phyloP scores from a whole-genome alignment of 2,329 filamentous ascomycete genomes.

The Cladobotryum protrusum region DNA sequence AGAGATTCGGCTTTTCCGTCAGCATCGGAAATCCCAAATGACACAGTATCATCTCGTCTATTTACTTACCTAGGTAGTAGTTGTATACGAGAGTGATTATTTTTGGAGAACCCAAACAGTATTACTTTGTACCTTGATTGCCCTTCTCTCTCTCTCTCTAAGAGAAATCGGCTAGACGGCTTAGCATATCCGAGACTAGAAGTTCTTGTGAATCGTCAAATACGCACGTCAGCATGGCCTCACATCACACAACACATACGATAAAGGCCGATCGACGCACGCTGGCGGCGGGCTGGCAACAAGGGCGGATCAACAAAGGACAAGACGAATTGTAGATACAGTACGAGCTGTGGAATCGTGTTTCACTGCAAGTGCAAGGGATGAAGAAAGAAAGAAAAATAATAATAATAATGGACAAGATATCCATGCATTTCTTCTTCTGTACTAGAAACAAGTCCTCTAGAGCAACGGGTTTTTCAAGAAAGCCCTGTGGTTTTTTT shows the following conservation, averaged over 20 bases:
- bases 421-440: background rate
- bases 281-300: background rate
- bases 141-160: background rate
- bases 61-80: too few relatives aligned
- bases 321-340: background rate
- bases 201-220: background rate
- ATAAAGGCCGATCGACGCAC: conserved; percentile 3
- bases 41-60: too few relatives aligned
- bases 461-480: too few relatives aligned
- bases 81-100: too few relatives aligned
- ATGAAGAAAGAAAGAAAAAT: too few relatives aligned
- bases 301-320: background rate
- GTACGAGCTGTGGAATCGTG: too few relatives aligned
- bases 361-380: background rate
- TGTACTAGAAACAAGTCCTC: background rate
- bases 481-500: background rate
- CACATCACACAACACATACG: conserved; percentile 8
- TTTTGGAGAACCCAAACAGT: too few relatives aligned
- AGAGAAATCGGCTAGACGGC: conserved; percentile 5
- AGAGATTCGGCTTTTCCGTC: too few relatives aligned
- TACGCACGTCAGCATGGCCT: conserved; percentile 13
- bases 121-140: too few relatives aligned
- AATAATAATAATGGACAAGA: too few relatives aligned
- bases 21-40: too few relatives aligned
- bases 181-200: background rate